Evolutionary conservation across 176 grass and related monocot species (phyloP), one percentile per base, ranked within the genome.

Genomic region (Eragrostis curvula): DNA sequence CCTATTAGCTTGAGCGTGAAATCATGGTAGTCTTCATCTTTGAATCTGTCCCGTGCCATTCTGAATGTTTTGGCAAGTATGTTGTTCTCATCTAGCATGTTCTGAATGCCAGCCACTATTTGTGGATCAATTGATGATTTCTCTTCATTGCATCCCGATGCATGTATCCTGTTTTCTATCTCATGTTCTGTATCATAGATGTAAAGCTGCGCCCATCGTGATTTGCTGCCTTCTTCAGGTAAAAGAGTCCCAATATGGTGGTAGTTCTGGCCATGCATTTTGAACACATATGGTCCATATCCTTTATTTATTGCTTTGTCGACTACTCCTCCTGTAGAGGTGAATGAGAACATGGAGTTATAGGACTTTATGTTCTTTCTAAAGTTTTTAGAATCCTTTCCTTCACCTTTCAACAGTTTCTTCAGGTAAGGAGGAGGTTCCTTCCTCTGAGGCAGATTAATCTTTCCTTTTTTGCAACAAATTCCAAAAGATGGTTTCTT

Each of bases 31-130:
- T 75, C 59, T 8, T 13, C 81, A 45, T 84, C 81, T 75, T 66
- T 67, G 27, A 84, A 84, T 72, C 86, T 61, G 53, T 85, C 74
- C 9, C 64, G 61, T 73, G 81, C 56, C 81, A 89, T 85, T 57
- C 63, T 41, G 24, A 85, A 89, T 79, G 81, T 23, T 58, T 89
- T n/a, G n/a, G 59, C 81, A 3, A 84, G 20, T 5, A 23, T 42
- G 36, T 88, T 88, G 4, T 84, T 28, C 7, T 12, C 9, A 3
- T 84, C 64, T 5, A 84, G 40, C 86, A 83, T 88, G 0, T 59
- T 40, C 16, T 8, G 9, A 42, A 87, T 23, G 18, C 64, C 79
- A 14, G 0, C 2, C 9, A 83, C 32, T n/a, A 69, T 83, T 7
- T 50, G 15, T n/a, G 15, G 1, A 36, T 79, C 75, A 8, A 79